Conservation (phyloP, 257 asterid species). For the Przewalskia tangutica region DNA sequence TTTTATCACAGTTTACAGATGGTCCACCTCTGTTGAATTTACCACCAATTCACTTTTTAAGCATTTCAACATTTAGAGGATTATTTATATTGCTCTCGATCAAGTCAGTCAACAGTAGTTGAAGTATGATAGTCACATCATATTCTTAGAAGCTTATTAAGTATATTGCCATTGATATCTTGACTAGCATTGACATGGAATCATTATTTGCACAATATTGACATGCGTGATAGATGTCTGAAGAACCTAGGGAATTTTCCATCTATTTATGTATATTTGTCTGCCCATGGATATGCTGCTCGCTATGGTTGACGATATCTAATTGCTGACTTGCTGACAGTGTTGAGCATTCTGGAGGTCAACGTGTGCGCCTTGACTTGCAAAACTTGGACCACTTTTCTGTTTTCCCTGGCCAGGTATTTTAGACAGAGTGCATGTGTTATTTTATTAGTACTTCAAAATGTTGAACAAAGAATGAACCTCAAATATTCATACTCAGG, state of each 20-base stretch:
- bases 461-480: slow-evolving; percentile 14
- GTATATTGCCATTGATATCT: neutral
- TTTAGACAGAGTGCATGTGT: neutral
- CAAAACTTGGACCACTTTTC: slow-evolving; percentile 72
- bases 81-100: neutral
- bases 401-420: slow-evolving; percentile 95
- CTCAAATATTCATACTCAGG: slow-evolving; percentile 33
- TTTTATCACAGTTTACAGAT: neutral
- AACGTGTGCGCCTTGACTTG: slow-evolving; percentile 91
- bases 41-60: neutral
- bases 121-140: neutral
- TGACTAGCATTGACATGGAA: neutral
- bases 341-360: slow-evolving; percentile 97
- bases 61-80: neutral
- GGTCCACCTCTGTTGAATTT: neutral
- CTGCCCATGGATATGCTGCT: neutral
- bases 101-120: neutral
- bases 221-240: neutral
- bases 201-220: neutral
- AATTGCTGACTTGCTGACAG: slow-evolving; percentile 27
- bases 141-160: neutral
- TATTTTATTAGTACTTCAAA: slow-evolving; percentile 12
- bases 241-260: neutral
- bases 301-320: neutral
- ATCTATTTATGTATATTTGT: neutral